Base-by-base conservation (phyloP, 2,329 filamentous ascomycete genomes). In the Pseudocercospora pini-densiflorae region DNA sequence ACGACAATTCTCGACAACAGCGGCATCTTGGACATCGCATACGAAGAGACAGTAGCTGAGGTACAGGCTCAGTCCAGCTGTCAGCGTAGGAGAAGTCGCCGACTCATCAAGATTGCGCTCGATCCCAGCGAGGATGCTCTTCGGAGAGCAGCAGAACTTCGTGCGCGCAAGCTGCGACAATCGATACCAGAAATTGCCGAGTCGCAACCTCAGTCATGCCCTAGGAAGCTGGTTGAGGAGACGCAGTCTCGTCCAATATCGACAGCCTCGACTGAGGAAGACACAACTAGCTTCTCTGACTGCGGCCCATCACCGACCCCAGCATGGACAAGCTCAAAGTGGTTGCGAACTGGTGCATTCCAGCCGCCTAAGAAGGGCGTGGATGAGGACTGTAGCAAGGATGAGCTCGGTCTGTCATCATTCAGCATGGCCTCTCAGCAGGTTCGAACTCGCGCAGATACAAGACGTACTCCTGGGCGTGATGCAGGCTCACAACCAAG, bases 251-350 rank as follows among this genome's bases (percentile, higher is more conserved):
- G 58, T 2, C 51, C 40, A 12, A 47, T 31, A 9, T 58, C 51
- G 14, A 21, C 57, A 16, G 33, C 23, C 12, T 47, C 47, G 16
- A 54, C 61, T 23, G 58, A 61, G 8, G 54, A 63, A 27, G 60
- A 64, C 6, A 60, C 64, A 8, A 33, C 58, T 14, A 61, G 47
- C 58, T 59, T 67, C 10, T 70, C 68, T 5, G 68, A 72, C 19
- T 68, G 61, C 23, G 68, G 70, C 21, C 66, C 70, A 3, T 69
- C 70, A 12, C 70, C 70, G 5, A 72, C 70, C 4, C 67, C 70
- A n/a, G 70, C 69, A 14, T 72, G 70, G 70, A 72, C 70, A 29
- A 72, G 70, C 43, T 66, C 67, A 5, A 72, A 68, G 62, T 72
- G 70, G 70, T 53, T 69, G 31, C 54, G 59, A 23, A 70, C 60